phyloP scores from a whole-genome alignment of 441 rosid species.

The Corymbia citriodora region DNA sequence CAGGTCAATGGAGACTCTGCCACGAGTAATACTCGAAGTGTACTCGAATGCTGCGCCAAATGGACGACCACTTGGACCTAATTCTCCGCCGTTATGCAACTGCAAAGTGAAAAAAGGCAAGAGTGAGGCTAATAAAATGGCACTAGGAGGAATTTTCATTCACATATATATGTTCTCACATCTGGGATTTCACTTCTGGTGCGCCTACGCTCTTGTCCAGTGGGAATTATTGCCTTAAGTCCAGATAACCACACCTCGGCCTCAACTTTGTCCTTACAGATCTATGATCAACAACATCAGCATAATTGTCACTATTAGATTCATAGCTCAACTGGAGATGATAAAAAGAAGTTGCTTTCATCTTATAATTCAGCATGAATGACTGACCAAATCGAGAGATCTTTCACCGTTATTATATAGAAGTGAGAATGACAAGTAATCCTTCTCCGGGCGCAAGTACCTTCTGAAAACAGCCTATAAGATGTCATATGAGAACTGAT shows the following conservation, averaged over 20 bases:
- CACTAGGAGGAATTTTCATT: not conserved
- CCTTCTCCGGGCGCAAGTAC: conserved; percentile 87
- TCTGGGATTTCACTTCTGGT: conserved; percentile 34
- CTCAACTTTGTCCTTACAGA: conserved; percentile 92
- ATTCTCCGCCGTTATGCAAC: conserved; percentile 41
- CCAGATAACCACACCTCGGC: conserved; percentile 83
- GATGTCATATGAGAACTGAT: not conserved
- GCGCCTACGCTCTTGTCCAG: not conserved
- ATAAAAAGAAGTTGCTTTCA: not conserved
- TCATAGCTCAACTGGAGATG: not conserved
- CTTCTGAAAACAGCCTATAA: conserved; percentile 83
- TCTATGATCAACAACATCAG: conserved; percentile 21
- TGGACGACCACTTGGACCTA: conserved; percentile 35
- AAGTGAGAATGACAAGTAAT: conserved; percentile 87
- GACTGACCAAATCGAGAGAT: conserved; percentile 89
- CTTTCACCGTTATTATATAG: conserved; percentile 79
- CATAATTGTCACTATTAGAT: not conserved
- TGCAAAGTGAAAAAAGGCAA: conserved; percentile 18
- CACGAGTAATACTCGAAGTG: conserved; percentile 34
- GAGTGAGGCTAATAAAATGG: not conserved
- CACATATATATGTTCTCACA: conserved; percentile 28
- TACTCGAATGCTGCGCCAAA: conserved; percentile 48
- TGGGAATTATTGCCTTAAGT: conserved; percentile 47
- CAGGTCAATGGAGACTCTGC: conserved; percentile 56
- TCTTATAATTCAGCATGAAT: not conserved